Base-by-base conservation (phyloP, 331 rosid genomes). In the Cydonia oblonga region DNA sequence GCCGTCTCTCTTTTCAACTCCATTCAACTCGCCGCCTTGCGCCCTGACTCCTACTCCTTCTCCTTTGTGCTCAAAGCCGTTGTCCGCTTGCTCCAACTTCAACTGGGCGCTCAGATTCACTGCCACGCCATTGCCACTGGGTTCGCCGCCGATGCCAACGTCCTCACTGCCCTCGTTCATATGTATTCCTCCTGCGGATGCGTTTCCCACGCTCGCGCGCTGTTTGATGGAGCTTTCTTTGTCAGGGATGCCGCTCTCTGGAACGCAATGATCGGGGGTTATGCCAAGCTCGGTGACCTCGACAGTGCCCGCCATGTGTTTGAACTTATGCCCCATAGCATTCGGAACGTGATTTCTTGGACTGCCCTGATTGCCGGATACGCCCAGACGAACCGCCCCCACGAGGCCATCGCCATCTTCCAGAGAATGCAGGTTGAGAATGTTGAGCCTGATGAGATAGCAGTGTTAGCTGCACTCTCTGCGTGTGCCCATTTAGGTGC, bases 401-500 rank as follows among this genome's bases (percentile, higher is more conserved):
- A 72, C 32, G 87, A 88, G 73, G 90, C 92, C 38, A 33, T 90
- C 59, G 33, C n/a, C n/a, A 70, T 86, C 26, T 87, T 90, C 69
- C 73, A 73, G 59, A 68, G 74, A 76, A 87, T 90, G 96, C 92
- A 72, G 81, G 53, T 86, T n/a, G 78, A 81, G 40, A 56, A 86
- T 73, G 87, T 90, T 61, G 76, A 81, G 62, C 89, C 96, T 0
- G 92, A 90, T 77, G 92, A 77, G 66, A 81, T 87, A 42, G 68
- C 88, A 2, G 73, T 87, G 71, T 40, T 90, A 76, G 85, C 81
- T 40, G 83, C 84, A 68, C 85, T 90, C 70, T 87, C 90, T 14
- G 96, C 92, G 7, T 87, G 96, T 82, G 87, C 89, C 23, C 85
- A 82, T 64, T 67, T 87, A 79, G 92, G 96, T 19, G 85, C 90